Base-by-base conservation (phyloP, 768 basidiomycete genomes). In the Tricholoma sp. region DNA sequence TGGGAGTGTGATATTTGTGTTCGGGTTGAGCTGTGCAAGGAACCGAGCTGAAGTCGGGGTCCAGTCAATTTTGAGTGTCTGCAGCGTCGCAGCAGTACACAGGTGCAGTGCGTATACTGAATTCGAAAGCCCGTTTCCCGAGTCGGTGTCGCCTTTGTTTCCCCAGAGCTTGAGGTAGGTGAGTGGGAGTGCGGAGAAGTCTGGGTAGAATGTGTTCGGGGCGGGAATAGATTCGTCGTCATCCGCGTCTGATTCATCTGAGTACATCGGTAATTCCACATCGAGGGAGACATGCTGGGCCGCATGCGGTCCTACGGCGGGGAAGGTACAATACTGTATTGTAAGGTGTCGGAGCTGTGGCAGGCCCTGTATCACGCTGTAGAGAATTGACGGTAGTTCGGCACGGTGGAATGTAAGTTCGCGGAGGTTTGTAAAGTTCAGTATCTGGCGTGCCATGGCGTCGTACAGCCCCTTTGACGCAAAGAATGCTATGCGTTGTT, bases 21-120 rank as follows among this genome's bases (percentile, higher is more conserved):
- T 50, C 59, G 63, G 56, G 44, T 60, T 59, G 49, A 63, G 70
- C 42, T 62, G 62, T 15, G 66, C 66, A 61, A 76, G 71, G 15
- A 62, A 67, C 8, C 58, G 52, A 5, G 76, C 70, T 44, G 73
- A 71, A 17, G 73, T 73, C 1, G 59, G 28, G 2, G 70, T 73
- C 64, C 70, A 74, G 61, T 80, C 78, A 49, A 80, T 68, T 48
- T 71, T 72, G n/a, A 80, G 65, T n/a, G 68, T 65, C 12, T 68
- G 72, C 17, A 80, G 68, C 2, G 68, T 66, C 10, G 65, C 61
- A 0, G 70, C 76, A 33, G 70, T 68, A 18, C 69, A 73, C 37
- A 79, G 72, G 20, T 61, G 56, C 41, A 73, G 59, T 7, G 64
- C 55, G 51, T 66, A 59, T 6, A 59, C 54, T 42, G 55, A 55